Base-by-base conservation (phyloP, 441 rosid species). In the Gossypium laxum region DNA sequence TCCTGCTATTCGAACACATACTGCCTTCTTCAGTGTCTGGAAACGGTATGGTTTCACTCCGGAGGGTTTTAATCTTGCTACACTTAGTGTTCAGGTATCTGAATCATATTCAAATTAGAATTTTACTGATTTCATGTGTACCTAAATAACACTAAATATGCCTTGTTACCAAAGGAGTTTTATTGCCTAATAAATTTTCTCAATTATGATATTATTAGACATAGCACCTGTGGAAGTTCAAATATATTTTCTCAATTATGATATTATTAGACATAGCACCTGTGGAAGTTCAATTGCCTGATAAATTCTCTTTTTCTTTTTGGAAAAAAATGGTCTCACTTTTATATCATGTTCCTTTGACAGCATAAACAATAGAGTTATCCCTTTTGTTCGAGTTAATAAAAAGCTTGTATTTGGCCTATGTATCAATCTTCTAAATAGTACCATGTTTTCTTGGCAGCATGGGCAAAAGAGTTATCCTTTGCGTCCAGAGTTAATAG, bases 11-110 rank as follows among this genome's bases (percentile, higher is more conserved):
- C 89, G 93, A 79, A 94, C 99, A 55, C 99, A 94, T 78, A 77
- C 91, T 77, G 99, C 99, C 70, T 94, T 94, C 89, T 88, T 91
- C 72, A 90, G 94, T 48, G 94, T 92, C 66, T 94, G 99, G 99
- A 88, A 85, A 85, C 81, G 87, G 83, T 94, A 88, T 67, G 99
- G 99, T 71, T 92, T 89, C 78, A 94, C 97, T 11, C 97, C 97
- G 0, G 98, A 92, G 80, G 98, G 98, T 70, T 90, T 94, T 75
- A 94, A 94, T 77, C 97, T 94, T 70, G 98, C 97, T 22, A 90
- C 97, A 15, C 78, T 86, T 50, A 83, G 70, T 70, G 82, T 87
- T 66, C 91, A 89, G 91, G 94, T 89, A 86, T 41, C 54, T 47
- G 2, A 69, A 70, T 45, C 73, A 56, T 14, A 22, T 47, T 66